Evolutionary conservation across 73 alveolate genomes (phyloP), one percentile per base, ranked within the genome.

Genomic region (Paramecium tetraurelia): DNA sequence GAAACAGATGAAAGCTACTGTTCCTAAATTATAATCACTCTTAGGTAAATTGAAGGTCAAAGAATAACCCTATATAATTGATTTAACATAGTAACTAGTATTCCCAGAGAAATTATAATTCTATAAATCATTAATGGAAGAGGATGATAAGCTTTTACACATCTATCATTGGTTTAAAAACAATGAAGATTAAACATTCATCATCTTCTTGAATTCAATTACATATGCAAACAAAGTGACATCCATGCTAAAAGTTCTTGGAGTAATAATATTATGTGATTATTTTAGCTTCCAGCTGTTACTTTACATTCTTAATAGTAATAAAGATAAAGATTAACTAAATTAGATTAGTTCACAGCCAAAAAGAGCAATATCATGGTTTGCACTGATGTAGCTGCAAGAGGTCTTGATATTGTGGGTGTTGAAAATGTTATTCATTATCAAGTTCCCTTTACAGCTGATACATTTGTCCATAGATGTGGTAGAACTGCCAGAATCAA

Each of bases 401-500:
- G 99, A 88, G 99, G 99, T 29, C 90, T 98, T 11, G 99, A 98
- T 95, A 95, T 98, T 58, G 99, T 99, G 7, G 92, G 93, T 72
- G 99, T 98, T 9, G 96, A 98, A 68, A 93, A 94, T 85, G 99
- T 98, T 20, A 86, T 98, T 90, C 99, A 98, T 92, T 98, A 96
- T 88, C 96, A 97, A 69, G 93, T 98, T 58, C 99, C 99, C 5
- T 92, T 89, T 29, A 96, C 96, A 80, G 96, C 99, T 35, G 99
- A 98, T 80, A 96, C 97, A 20, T 98, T 96, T 92, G 96, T 98
- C 16, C 99, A 98, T 89, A 94, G 99, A 93, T 95, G 99, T 75
- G 99, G 99, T 41, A 94, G 99, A 75, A 98, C 99, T 35, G 99
- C 99, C 18, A 94, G 99, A 83, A 98, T 98, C 27, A 96, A 97